Percentiles rank a stretch among this genome's conserved stretches.
phyloP scores from a whole-genome alignment of 2,329 filamentous ascomycete species.

The Phialocephala sp. region DNA sequence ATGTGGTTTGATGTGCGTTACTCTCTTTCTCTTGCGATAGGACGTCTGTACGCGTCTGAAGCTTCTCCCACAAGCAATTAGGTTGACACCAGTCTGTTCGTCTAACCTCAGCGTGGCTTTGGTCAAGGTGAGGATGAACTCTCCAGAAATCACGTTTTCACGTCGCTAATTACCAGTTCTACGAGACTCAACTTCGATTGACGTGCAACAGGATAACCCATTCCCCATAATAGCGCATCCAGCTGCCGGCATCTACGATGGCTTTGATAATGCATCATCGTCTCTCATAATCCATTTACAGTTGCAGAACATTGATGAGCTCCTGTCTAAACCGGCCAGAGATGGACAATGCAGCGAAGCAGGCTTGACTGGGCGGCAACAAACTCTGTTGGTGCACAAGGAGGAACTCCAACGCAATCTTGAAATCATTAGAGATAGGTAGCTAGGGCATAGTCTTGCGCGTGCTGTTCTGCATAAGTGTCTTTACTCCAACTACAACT shows the following conservation, averaged over 20 bases:
- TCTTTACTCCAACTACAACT: too few species aligned
- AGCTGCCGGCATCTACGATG: neutral
- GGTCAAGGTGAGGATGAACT: too few species aligned
- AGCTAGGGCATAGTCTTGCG: conserved; percentile 2
- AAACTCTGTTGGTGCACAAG: conserved; percentile 12
- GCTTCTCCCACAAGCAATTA: too few species aligned
- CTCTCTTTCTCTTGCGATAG: too few species aligned
- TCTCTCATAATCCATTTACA: conserved; percentile 18
- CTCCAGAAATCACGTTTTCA: too few species aligned
- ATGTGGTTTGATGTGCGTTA: too few species aligned
- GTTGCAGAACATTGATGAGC: conserved; percentile 17
- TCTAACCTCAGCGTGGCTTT: too few species aligned
- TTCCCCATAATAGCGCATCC: neutral
- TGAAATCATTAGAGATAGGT: conserved; percentile 12
- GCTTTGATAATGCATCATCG: conserved; percentile 9
- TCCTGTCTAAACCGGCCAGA: neutral
- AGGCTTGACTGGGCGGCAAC: conserved; percentile 4
- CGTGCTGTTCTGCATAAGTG: conserved; percentile 2
- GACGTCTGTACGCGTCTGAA: too few species aligned
- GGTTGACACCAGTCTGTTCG: too few species aligned
- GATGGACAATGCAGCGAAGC: neutral
- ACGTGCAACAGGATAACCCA: too few species aligned
- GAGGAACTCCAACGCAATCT: conserved; percentile 18
- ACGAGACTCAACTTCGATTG: too few species aligned
- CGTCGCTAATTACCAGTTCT: too few species aligned